Evolutionary conservation across 179 eudicot genomes (phyloP).

Genomic region (Beta lomatogona): DNA sequence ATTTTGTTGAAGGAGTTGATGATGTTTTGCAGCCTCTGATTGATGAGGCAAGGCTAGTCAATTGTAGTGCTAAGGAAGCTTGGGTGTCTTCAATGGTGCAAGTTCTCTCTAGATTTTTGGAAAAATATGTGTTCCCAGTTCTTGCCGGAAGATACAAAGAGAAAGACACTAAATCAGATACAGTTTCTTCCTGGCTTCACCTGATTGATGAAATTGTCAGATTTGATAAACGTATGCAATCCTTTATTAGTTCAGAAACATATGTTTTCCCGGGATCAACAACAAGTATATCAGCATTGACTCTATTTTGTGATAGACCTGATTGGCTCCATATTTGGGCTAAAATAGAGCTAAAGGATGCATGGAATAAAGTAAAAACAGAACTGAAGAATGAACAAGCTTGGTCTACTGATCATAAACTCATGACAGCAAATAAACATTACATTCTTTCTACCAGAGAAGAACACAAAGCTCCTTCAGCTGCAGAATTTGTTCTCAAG

Average conservation of each 20-base stretch:
- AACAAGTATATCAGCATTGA: slow-evolving; percentile 39
- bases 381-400: slow-evolving; percentile 42
- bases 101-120: slow-evolving; percentile 42
- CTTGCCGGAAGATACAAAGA: slow-evolving; percentile 44
- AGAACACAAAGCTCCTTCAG: slow-evolving; percentile 50
- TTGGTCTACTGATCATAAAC: slow-evolving; percentile 38
- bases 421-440: slow-evolving; percentile 25
- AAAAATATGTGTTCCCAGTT: slow-evolving; percentile 39
- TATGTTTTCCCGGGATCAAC: slow-evolving; percentile 30
- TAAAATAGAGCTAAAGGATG: slow-evolving; percentile 56
- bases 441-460: slow-evolving; percentile 45
- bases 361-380: slow-evolving; percentile 45
- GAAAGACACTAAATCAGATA: slow-evolving; percentile 31
- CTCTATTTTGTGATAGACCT: slow-evolving; percentile 47
- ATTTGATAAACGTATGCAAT: slow-evolving; percentile 51
- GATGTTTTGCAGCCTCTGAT: slow-evolving; percentile 63
- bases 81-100: slow-evolving; percentile 57
- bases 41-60: slow-evolving; percentile 46
- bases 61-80: slow-evolving; percentile 61
- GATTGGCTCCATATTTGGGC: slow-evolving; percentile 58
- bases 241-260: slow-evolving; percentile 43
- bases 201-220: slow-evolving; percentile 45
- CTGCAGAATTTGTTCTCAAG: slow-evolving; percentile 50
- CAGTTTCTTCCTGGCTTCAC: slow-evolving; percentile 51
- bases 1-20: slow-evolving; percentile 53